Evolutionary conservation across 345 rosid species (phyloP).

Genomic region (Draba incana): DNA sequence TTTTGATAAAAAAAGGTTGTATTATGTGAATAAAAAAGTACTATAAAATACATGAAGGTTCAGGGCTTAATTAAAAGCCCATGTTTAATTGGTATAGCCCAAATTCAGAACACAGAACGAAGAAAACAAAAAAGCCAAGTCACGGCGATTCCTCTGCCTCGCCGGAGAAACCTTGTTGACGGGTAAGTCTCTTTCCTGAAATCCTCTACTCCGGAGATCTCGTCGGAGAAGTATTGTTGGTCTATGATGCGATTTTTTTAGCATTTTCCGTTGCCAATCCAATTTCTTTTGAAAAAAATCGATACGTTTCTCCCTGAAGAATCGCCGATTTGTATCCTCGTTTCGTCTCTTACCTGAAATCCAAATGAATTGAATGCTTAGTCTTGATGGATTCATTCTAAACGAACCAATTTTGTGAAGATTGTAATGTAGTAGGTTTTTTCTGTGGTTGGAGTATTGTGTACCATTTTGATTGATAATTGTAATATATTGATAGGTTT

Average conservation of each 20-base stretch:
- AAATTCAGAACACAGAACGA: not conserved
- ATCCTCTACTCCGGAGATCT: not conserved
- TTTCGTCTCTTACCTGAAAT: not conserved
- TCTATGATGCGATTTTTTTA: not conserved
- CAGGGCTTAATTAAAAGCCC: not conserved
- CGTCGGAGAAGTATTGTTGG: not conserved
- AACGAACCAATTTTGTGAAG: not conserved
- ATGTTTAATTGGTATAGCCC: not conserved
- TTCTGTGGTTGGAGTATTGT: not conserved
- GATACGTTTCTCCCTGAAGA: not conserved
- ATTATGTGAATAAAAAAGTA: too few relatives aligned
- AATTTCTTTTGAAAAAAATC: not conserved
- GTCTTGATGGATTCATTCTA: too few relatives aligned
- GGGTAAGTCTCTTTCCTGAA: not conserved
- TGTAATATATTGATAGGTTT: not conserved
- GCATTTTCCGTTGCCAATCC: not conserved
- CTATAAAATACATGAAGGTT: too few relatives aligned
- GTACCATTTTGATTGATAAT: not conserved
- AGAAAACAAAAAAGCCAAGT: not conserved
- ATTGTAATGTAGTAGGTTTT: not conserved
- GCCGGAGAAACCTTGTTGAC: constrained; percentile 1
- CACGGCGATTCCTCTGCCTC: not conserved
- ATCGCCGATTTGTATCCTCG: not conserved
- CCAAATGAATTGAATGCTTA: not conserved
- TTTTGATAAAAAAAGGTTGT: too few relatives aligned